These are phyloP conservation scores for Hyphodiscus hymeniophilus DNA, from an alignment of 495 filamentous ascomycete species.

Conservation along the genomic window DNA sequence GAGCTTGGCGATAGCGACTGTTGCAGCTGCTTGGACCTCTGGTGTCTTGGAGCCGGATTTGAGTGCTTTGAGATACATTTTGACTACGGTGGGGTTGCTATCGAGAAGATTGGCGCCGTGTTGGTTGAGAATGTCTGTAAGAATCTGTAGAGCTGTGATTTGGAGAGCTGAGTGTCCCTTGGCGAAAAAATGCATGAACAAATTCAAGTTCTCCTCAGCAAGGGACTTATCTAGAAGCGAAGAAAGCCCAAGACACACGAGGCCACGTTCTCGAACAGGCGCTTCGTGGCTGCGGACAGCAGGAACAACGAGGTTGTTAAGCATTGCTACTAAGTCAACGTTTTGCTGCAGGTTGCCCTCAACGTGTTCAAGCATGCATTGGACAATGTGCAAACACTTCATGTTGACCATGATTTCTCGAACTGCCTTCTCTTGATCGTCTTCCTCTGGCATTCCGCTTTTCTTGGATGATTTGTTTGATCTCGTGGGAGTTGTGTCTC, in stretches of 20 bases:
- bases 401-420: slow-evolving; percentile 92
- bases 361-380: slow-evolving; percentile 93
- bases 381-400: slow-evolving; percentile 95
- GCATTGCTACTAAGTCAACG: slow-evolving; percentile 80
- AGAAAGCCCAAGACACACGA: slow-evolving; percentile 83
- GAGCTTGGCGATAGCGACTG: slow-evolving; percentile 75
- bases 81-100: slow-evolving; percentile 53
- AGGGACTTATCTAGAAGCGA: slow-evolving; percentile 85
- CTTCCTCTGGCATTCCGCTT: slow-evolving; percentile 53
- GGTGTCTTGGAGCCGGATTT: slow-evolving; percentile 57
- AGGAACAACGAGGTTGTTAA: slow-evolving; percentile 93
- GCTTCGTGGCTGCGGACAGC: slow-evolving; percentile 90
- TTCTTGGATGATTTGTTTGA: slow-evolving; percentile 32
- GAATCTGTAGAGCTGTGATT: slow-evolving; percentile 79
- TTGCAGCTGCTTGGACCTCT: slow-evolving; percentile 74
- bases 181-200: slow-evolving; percentile 93
- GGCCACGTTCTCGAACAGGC: slow-evolving; percentile 81
- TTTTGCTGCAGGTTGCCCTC: slow-evolving; percentile 78
- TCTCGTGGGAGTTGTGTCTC: slow-evolving; percentile 48
- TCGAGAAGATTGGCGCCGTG: slow-evolving; percentile 69
- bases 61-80: slow-evolving; percentile 70
- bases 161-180: slow-evolving; percentile 88
- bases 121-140: slow-evolving; percentile 86
- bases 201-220: slow-evolving; percentile 83
- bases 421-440: slow-evolving; percentile 72